phyloP scores from a whole-genome alignment of 139 green algal species.

The Trebouxia sp. region DNA sequence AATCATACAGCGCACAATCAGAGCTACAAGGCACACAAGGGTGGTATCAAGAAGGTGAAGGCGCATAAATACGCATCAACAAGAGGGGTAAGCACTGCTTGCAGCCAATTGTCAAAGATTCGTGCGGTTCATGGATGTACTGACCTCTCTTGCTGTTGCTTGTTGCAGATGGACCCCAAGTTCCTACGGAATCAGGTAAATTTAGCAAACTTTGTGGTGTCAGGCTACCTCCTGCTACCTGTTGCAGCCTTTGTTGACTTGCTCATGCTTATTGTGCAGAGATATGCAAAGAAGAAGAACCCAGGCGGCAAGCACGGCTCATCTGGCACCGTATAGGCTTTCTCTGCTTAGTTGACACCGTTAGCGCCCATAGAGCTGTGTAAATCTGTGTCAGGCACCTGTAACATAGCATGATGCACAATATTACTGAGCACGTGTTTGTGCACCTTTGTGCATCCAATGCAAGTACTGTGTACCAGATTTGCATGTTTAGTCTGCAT shows the following conservation, averaged over 20 bases:
- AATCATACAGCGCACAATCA: slow-evolving; percentile 97
- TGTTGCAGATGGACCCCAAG: slow-evolving; percentile 89
- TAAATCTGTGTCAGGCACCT: no score
- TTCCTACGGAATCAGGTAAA: slow-evolving; percentile 90
- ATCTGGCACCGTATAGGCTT: background rate
- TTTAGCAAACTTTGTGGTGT: background rate
- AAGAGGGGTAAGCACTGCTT: slow-evolving; percentile 79
- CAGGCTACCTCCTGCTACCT: background rate
- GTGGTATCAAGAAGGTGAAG: slow-evolving; percentile 94
- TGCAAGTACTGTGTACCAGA: no score
- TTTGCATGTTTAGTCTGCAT: no score
- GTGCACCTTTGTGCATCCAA: no score
- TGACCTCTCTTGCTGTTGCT: background rate
- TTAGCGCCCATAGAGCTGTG: no score
- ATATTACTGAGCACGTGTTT: no score
- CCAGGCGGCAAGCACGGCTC: background rate
- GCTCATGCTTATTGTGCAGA: slow-evolving; percentile 52
- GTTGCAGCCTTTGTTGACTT: background rate
- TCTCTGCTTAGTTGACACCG: no score
- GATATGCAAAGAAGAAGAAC: slow-evolving; percentile 90
- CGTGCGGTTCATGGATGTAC: no score
- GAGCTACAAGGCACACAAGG: slow-evolving; percentile 88
- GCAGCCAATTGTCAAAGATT: no score
- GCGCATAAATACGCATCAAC: slow-evolving; percentile 70
- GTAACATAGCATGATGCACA: no score